Base-by-base conservation (phyloP, 208 protist genomes). In the Acanthamoeba healyi region DNA sequence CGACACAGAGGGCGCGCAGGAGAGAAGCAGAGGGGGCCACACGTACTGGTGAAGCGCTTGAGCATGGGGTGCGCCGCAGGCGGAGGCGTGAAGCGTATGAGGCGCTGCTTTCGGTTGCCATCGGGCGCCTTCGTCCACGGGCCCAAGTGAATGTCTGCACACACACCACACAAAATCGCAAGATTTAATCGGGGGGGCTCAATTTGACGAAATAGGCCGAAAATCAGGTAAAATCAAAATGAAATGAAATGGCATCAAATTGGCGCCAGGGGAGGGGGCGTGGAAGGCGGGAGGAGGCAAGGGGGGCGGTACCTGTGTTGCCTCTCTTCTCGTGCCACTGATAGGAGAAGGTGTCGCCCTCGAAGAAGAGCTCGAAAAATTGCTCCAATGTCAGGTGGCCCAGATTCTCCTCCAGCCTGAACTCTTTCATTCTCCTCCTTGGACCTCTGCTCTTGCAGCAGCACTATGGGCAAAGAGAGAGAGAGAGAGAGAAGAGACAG, bases 81-180 rank as follows among this genome's bases (percentile, higher is more conserved):
- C 65, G 65, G 65, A 24, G 65, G 65, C 29, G 36, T 42, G 65
- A 40, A 74, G 65, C 65, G 65, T 9, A 74, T 74, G 65, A 74
- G n/a, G 15, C 65, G 65, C 65, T 74, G 65, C 65, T 74, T 74
- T 7, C 65, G 65, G 4, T 74, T 74, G 65, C 65, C 65, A 38
- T 74, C 65, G 65, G 65, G 65, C 65, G 65, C 65, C 65, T 74
- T 74, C 14, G 65, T 42, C 65, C 65, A 74, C 32, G 65, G 65
- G 4, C 65, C 65, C 65, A 74, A 7, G 34, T 74, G 65, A 40
- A 74, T 74, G 19, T 74, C 65, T 74, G 65, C 36, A 70, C 9
- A 22, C 9, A 70, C 10, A 29, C 9, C 22, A 70, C 15, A 70
- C 15, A 70, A 70, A 70, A 38, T 67, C 12, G 12, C 12, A 49